Base-by-base conservation (phyloP, 2,329 filamentous ascomycete genomes). In the Pseudogymnoascus sp. region DNA sequence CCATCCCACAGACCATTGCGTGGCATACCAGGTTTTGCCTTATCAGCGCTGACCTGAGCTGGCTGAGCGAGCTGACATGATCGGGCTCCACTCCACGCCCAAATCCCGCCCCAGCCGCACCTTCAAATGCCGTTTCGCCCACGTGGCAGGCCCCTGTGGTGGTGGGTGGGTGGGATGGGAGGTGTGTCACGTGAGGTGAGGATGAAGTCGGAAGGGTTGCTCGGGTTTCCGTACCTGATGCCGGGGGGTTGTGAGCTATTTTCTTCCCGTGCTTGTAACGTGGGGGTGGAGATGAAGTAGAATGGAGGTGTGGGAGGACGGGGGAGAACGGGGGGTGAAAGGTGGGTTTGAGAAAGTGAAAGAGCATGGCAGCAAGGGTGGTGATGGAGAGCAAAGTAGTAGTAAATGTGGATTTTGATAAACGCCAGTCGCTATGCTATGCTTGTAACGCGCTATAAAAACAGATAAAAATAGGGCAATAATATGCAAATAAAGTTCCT, bases 401-500 rank as follows among this genome's bases (percentile, higher is more conserved):
- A 23, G 41, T 57, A 57, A 57, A 34, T 57, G 51, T 57, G 51
- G 51, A 23, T 54, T 57, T 19, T 57, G 51, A 57, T 57, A 51
- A 54, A 57, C 28, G 51, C 51, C n/a, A 34, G 7, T 34, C 31
- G 31, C 31, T 34, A 34, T 57, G 51, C 25, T 57, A 57, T 57
- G 51, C n/a, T 34, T 57, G 25, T 57, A 57, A 34, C 28, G 16
- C 25, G 51, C 51, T 57, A 57, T 57, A 31, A 31, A 31, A 11
- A n/a, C 25, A 57, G 23, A 51, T 16, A 57, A 34, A 57, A 34
- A 57, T 34, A 57, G 23, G 45, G 21, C 6, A 34, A 13, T 19
- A 34, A 34, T 19, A 45, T 23, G 41, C 51, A 57, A 6, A 51
- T 25, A 25, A 25, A 25, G 10, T 43, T 19, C 16, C 10, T 45